Percentiles rank a stretch among this genome's conserved stretches.
Evolutionary conservation across 1,139 yeast species (phyloP).

Genomic region (Debaryomyces robertsiae): DNA sequence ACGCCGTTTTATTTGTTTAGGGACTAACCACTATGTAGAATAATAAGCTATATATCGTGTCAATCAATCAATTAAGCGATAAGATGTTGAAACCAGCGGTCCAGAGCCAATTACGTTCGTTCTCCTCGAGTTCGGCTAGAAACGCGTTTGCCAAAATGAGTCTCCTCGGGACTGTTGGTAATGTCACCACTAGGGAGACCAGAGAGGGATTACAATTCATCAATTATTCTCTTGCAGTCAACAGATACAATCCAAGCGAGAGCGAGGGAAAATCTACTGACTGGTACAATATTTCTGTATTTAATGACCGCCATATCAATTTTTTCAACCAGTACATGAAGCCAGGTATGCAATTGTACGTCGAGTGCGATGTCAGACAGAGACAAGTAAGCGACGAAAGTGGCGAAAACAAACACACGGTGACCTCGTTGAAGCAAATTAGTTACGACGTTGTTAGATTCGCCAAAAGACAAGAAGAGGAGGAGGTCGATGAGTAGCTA

Average conservation of each 20-base stretch:
- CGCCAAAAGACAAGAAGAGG: slow-evolving; percentile 35
- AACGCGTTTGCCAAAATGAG: slow-evolving; percentile 45
- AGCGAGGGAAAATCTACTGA: slow-evolving; percentile 37
- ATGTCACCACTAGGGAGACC: slow-evolving; percentile 40
- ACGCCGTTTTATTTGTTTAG: background rate
- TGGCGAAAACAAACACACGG: slow-evolving; percentile 33
- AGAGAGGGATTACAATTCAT: slow-evolving; percentile 41
- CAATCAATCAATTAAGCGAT: slow-evolving; percentile 2
- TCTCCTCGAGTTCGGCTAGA: slow-evolving; percentile 36
- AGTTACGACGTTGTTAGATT: slow-evolving; percentile 42
- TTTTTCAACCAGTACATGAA: slow-evolving; percentile 43
- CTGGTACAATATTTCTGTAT: slow-evolving; percentile 47
- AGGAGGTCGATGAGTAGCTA: slow-evolving; percentile 15
- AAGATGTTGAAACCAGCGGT: slow-evolving; percentile 32
- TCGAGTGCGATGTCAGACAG: slow-evolving; percentile 45
- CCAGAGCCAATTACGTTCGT: slow-evolving; percentile 27
- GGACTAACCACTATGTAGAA: too few species aligned
- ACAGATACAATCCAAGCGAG: slow-evolving; percentile 36
- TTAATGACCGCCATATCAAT: slow-evolving; percentile 40
- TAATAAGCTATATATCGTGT: too few species aligned
- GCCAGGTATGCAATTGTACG: slow-evolving; percentile 46
- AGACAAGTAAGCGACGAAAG: slow-evolving; percentile 37
- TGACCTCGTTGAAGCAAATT: slow-evolving; percentile 39
- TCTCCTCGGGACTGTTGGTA: slow-evolving; percentile 47
- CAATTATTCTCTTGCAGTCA: slow-evolving; percentile 48